phyloP scores from a whole-genome alignment of 208 protist species.

The Angomonas deanei region DNA sequence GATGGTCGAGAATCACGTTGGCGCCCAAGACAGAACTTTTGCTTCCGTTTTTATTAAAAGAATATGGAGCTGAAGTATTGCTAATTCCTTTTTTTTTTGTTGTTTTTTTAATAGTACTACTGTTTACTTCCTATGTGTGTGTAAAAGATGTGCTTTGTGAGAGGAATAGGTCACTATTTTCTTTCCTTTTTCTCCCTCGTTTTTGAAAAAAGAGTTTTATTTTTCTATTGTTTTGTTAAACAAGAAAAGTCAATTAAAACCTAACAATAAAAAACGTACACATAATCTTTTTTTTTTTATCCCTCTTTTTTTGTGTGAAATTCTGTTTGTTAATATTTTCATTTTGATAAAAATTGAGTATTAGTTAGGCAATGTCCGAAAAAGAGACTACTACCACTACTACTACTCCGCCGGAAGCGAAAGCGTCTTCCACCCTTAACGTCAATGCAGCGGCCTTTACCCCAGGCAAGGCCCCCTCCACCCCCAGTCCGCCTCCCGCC shows the following conservation, averaged over 20 bases:
- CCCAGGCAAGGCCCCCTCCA: constrained; percentile 10
- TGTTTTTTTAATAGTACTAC: background rate
- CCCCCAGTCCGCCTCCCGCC: background rate
- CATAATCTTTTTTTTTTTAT: constrained; percentile 8
- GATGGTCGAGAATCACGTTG: too few species aligned
- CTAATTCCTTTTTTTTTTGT: constrained; percentile 13
- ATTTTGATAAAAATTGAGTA: too few species aligned
- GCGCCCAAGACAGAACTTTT: too few species aligned
- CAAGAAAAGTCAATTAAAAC: too few species aligned
- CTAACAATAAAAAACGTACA: background rate
- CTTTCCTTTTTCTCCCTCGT: constrained; percentile 9
- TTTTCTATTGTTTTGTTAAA: constrained; percentile 15
- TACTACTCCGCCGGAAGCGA: background rate
- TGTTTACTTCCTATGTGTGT: background rate
- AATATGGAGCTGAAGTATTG: too few species aligned
- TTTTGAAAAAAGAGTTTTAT: background rate
- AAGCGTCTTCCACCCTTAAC: constrained; percentile 22
- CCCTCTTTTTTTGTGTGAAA: constrained; percentile 3
- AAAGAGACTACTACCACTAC: background rate
- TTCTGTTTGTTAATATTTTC: background rate
- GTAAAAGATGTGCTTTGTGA: background rate
- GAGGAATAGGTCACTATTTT: constrained; percentile 2
- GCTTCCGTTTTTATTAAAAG: too few species aligned
- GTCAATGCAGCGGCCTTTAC: constrained; percentile 62
- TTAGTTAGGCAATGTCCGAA: too few species aligned